These are phyloP conservation scores for Phytopythium vexans DNA, from an alignment of 352 stramenopile species.

Conservation along the genomic window DNA sequence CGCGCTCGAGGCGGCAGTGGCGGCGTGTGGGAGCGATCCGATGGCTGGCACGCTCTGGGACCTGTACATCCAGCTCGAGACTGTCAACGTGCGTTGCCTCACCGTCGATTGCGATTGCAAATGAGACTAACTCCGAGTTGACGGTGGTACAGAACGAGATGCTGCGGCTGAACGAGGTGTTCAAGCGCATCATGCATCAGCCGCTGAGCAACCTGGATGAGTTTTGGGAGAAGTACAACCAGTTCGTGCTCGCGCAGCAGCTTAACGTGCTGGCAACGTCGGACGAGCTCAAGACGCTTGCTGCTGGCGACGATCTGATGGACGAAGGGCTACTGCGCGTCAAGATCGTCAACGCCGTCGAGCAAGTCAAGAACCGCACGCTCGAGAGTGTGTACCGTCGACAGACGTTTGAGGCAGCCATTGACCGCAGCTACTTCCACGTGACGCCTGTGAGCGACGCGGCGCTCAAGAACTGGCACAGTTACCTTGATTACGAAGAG, in stretches of 20 bases:
- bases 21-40: slow-evolving; percentile 58
- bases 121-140: too few relatives aligned
- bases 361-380: slow-evolving; percentile 68
- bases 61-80: slow-evolving; percentile 77
- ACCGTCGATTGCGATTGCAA: too few relatives aligned
- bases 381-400: slow-evolving; percentile 56
- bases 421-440: slow-evolving; percentile 82
- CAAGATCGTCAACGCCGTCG: slow-evolving; percentile 78
- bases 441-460: slow-evolving; percentile 64
- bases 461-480: slow-evolving; percentile 78
- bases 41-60: slow-evolving; percentile 73
- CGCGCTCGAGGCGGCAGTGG: slow-evolving; percentile 49
- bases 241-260: slow-evolving; percentile 76
- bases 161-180: slow-evolving; percentile 73
- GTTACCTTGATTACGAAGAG: slow-evolving; percentile 80
- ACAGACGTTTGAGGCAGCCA: slow-evolving; percentile 69
- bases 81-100: slow-evolving; percentile 53
- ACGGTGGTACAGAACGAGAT: slow-evolving; percentile 77
- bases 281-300: slow-evolving; percentile 60
- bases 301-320: slow-evolving; percentile 60
- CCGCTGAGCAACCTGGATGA: slow-evolving; percentile 76
- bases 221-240: slow-evolving; percentile 86
- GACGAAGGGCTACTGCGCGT: slow-evolving; percentile 78
- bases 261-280: slow-evolving; percentile 52
- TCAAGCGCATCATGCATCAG: slow-evolving; percentile 73